Conservation (phyloP, 441 rosid genomes). For the Syzygium malaccense region DNA sequence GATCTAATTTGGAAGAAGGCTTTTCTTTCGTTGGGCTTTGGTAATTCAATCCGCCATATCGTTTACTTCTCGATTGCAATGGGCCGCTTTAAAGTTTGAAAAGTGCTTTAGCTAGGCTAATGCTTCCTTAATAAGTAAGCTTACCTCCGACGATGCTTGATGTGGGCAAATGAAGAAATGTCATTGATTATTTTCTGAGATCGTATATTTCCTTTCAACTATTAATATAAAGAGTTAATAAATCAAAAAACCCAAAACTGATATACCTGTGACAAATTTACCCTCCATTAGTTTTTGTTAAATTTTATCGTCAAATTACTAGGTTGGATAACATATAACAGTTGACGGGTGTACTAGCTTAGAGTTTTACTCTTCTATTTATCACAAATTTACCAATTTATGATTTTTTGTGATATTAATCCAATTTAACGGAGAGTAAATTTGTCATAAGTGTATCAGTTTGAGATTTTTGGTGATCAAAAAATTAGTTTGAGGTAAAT, state of each 20-base stretch:
- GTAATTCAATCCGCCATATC: background rate
- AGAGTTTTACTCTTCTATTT: accelerated
- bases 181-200: accelerated
- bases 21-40: background rate
- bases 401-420: too few species aligned
- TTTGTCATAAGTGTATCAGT: too few species aligned
- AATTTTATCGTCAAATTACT: too few species aligned
- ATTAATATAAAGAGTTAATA: too few species aligned
- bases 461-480: too few species aligned
- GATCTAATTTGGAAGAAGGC: background rate
- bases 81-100: background rate
- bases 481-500: too few species aligned
- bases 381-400: too few species aligned
- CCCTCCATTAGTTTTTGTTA: too few species aligned
- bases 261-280: accelerated
- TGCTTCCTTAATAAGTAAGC: background rate
- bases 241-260: accelerated
- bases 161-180: background rate
- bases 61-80: background rate
- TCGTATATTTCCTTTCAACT: background rate
- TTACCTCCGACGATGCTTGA: background rate
- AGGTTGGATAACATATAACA: too few species aligned
- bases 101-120: background rate
- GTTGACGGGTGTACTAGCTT: too few species aligned
- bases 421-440: accelerated